phyloP scores from a whole-genome alignment of 225 moss, liverwort and hornwort species.

The Pleurozium schreberi region DNA sequence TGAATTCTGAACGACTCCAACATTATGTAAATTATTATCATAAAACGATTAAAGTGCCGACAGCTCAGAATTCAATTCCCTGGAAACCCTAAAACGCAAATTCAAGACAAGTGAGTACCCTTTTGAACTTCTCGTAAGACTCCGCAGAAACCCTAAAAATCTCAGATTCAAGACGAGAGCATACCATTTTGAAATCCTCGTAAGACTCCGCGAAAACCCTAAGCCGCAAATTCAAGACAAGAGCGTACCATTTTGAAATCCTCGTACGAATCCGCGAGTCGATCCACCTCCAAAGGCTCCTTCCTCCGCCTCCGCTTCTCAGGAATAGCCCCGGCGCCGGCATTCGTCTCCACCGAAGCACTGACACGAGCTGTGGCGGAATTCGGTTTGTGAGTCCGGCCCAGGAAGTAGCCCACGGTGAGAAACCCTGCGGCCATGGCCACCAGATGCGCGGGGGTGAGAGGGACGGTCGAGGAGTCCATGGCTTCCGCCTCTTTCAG shows the following conservation, averaged over 20 bases:
- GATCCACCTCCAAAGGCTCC: constrained; percentile 69
- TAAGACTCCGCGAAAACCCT: background rate
- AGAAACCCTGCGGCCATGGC: constrained; percentile 74
- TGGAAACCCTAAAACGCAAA: background rate
- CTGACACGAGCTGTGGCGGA: background rate
- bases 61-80: background rate
- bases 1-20: background rate
- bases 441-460: constrained; percentile 29
- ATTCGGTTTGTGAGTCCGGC: constrained; percentile 27
- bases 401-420: constrained; percentile 68
- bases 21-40: no score
- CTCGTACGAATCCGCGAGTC: background rate
- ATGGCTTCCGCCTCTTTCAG: constrained; percentile 19
- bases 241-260: background rate
- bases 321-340: background rate
- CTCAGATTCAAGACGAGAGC: background rate
- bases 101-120: background rate
- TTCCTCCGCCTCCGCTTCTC: constrained; percentile 39
- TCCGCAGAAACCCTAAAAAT: background rate
- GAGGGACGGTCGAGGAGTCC: constrained; percentile 14
- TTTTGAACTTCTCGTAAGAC: background rate
- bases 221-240: background rate
- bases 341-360: background rate
- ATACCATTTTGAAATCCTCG: background rate
- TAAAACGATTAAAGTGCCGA: background rate